Evolutionary conservation across 1,284 basidiomycete genomes (phyloP), one percentile per base, ranked within the genome.

Genomic region (Retiboletus flavoniger): DNA sequence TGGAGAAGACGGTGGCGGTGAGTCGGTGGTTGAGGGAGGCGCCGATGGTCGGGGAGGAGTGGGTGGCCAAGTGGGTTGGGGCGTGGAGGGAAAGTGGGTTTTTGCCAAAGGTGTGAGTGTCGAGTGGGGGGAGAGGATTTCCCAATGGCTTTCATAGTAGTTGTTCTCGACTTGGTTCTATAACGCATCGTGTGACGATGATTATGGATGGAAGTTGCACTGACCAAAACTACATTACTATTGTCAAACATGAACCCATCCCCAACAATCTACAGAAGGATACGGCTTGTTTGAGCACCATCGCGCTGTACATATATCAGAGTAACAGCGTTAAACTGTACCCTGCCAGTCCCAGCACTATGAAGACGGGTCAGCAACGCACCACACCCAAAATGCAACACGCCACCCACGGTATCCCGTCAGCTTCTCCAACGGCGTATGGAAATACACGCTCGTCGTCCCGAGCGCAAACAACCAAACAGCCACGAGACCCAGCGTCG

Each of bases 391-490:
- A 11, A 21, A 7, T 6, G 4, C 9, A 32, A 48, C 11, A 36
- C 36, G 28, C 39, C n/a, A 83, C 88, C 67, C 63, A 93, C 92
- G 40, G 51, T 89, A 87, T 3, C 95, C 95, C 1, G 87, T 84
- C 36, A 93, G 58, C 74, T 98, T 98, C 76, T 98, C 95, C 26
- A 81, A 72, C 0, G 92, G 89, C 7, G 88, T 83, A 67, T 98
- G 95, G 76, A 96, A 98, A 73, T 94, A 98, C 14, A 97, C 74
- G 45, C 89, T 85, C 14, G 95, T 98, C 49, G 89, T 89, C 59
- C 82, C 81, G 10, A 82, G 75, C 65, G 93, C 91, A 69, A 91
- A 83, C 36, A 90, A 64, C 85, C 91, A 94, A 3, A 91, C 69
- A 0, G 58, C 76, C 21, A 95, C 70, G 29, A 97, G 68, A 1